Evolutionary conservation across 306 rosid genomes (phyloP).

Genomic region (Trifolium pratense): DNA sequence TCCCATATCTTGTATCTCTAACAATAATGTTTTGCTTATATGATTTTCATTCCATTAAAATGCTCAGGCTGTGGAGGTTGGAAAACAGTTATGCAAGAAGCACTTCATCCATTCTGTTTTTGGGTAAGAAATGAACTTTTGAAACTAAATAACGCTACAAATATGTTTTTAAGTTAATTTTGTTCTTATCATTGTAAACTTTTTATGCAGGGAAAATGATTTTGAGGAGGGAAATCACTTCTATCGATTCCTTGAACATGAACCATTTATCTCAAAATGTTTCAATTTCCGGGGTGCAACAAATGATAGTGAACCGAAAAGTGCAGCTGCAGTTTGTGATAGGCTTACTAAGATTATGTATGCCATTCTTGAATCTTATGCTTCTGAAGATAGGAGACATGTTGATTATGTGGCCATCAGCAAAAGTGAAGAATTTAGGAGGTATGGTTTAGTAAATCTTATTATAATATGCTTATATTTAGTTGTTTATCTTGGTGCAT

Average conservation of each 20-base stretch:
- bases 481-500: not conserved
- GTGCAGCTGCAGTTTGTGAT: constrained; percentile 66
- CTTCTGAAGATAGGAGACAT: constrained; percentile 68
- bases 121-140: constrained; percentile 64
- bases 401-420: constrained; percentile 76
- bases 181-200: constrained; percentile 32
- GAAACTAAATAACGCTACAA: not conserved
- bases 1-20: constrained; percentile 14
- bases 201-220: constrained; percentile 64
- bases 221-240: constrained; percentile 84
- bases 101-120: constrained; percentile 84
- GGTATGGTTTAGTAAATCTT: constrained; percentile 47
- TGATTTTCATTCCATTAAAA: constrained; percentile 29
- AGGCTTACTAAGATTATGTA: constrained; percentile 81
- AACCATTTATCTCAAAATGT: constrained; percentile 69
- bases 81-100: constrained; percentile 71
- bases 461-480: not conserved
- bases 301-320: constrained; percentile 68
- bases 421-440: constrained; percentile 93
- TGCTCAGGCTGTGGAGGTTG: constrained; percentile 81
- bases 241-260: constrained; percentile 92
- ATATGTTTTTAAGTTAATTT: not conserved
- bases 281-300: constrained; percentile 71
- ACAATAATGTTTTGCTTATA: not conserved
- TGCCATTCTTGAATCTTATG: constrained; percentile 91